Evolutionary conservation across 306 rosid species (phyloP).

Genomic region (Acacia melanoxylon): DNA sequence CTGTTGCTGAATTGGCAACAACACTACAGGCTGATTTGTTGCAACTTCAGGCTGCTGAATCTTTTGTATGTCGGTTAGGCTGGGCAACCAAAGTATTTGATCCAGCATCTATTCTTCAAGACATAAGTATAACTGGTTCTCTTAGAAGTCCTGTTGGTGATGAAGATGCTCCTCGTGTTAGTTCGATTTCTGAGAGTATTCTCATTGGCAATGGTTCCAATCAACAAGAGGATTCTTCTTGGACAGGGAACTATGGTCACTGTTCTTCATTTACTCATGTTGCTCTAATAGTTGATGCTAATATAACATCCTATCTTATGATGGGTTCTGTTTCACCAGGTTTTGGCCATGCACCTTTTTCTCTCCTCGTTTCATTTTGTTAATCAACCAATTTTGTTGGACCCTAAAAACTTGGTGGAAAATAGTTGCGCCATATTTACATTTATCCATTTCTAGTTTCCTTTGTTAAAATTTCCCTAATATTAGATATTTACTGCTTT

Average conservation of each 20-base stretch:
- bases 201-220: conserved; percentile 56
- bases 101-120: conserved; percentile 85
- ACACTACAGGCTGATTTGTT: conserved; percentile 90
- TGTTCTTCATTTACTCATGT: conserved; percentile 63
- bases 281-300: conserved; percentile 97
- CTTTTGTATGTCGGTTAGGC: conserved; percentile 94
- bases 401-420: not conserved
- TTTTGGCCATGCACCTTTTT: conserved; percentile 24
- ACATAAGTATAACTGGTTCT: conserved; percentile 59
- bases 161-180: conserved; percentile 59
- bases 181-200: conserved; percentile 59
- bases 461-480: not conserved
- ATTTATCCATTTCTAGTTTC: not conserved
- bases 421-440: not conserved
- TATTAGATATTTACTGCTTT: not conserved
- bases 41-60: conserved; percentile 97
- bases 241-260: conserved; percentile 54
- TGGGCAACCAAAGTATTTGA: conserved; percentile 97
- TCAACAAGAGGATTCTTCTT: conserved; percentile 64
- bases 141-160: conserved; percentile 62
- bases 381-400: not conserved
- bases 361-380: not conserved
- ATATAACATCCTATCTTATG: conserved; percentile 98
- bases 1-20: conserved; percentile 95
- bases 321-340: conserved; percentile 99